These are phyloP conservation scores for Eucalyptus camaldulensis DNA, from an alignment of 345 rosid genomes.

Conservation along the genomic window DNA sequence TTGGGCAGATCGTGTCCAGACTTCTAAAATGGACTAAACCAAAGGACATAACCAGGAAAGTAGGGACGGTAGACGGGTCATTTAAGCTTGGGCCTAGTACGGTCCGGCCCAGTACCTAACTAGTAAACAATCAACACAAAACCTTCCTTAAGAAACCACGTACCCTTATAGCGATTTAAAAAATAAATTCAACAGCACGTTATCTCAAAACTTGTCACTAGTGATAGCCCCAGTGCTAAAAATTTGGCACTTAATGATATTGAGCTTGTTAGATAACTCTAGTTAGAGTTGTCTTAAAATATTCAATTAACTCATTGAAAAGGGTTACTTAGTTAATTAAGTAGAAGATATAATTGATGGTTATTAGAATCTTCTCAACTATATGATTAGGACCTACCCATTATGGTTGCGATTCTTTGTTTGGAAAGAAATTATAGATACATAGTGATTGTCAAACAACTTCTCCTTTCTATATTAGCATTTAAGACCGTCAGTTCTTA, in stretches of 20 bases:
- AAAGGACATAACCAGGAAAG: too few relatives aligned
- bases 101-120: not conserved
- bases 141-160: not conserved
- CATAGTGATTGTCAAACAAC: not conserved
- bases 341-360: too few relatives aligned
- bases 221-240: not conserved
- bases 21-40: too few relatives aligned
- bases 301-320: too few relatives aligned
- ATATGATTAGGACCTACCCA: not conserved
- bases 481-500: not conserved
- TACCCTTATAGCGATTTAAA: rapidly evolving
- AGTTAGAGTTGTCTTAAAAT: not conserved
- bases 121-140: not conserved
- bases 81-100: too few relatives aligned
- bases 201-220: too few relatives aligned
- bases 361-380: not conserved
- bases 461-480: not conserved
- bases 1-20: too few relatives aligned
- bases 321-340: too few relatives aligned
- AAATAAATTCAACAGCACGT: not conserved
- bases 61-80: too few relatives aligned
- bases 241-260: not conserved
- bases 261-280: not conserved
- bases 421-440: not conserved
- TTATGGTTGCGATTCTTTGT: not conserved